Percentiles rank a stretch among this genome's conserved stretches.
Conservation (phyloP, 2,329 filamentous ascomycete species). For the Tolypocladium inflatum region DNA sequence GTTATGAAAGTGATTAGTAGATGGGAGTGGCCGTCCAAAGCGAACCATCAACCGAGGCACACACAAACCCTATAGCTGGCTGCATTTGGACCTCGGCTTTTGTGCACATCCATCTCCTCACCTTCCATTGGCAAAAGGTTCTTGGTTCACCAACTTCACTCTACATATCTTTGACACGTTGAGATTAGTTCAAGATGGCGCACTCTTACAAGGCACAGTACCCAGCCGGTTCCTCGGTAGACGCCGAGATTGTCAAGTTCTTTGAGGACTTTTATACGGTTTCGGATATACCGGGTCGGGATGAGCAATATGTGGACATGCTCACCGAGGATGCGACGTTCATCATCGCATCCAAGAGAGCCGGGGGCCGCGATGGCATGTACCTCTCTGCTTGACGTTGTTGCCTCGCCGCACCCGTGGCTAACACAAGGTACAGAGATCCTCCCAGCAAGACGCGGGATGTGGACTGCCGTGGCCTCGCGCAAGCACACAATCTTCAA, state of each 20-base stretch:
- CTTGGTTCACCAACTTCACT: too few species aligned
- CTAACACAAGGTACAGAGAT: conserved; percentile 14
- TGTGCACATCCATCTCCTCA: not conserved
- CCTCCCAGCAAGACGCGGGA: conserved; percentile 13
- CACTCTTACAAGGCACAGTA: conserved; percentile 10
- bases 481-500: conserved; percentile 18
- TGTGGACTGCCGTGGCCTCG: conserved; percentile 18
- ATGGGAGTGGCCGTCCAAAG: not conserved
- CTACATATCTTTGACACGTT: not conserved
- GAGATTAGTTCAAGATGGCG: not conserved
- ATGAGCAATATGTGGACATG: conserved; percentile 16
- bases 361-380: conserved; percentile 14
- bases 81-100: not conserved
- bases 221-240: conserved; percentile 8
- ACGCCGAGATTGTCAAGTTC: conserved; percentile 14
- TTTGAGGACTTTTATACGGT: conserved; percentile 18
- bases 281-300: conserved; percentile 18
- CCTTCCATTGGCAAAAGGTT: not conserved
- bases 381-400: not conserved
- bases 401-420: not conserved
- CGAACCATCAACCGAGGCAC: not conserved
- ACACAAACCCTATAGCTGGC: not conserved
- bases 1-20: not conserved
- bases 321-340: conserved; percentile 20
- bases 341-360: conserved; percentile 16